Percentiles rank a stretch among this genome's conserved stretches.
These are phyloP conservation scores for Knoxdaviesia capensis DNA, from an alignment of 2,329 filamentous ascomycete genomes.

Conservation along the genomic window DNA sequence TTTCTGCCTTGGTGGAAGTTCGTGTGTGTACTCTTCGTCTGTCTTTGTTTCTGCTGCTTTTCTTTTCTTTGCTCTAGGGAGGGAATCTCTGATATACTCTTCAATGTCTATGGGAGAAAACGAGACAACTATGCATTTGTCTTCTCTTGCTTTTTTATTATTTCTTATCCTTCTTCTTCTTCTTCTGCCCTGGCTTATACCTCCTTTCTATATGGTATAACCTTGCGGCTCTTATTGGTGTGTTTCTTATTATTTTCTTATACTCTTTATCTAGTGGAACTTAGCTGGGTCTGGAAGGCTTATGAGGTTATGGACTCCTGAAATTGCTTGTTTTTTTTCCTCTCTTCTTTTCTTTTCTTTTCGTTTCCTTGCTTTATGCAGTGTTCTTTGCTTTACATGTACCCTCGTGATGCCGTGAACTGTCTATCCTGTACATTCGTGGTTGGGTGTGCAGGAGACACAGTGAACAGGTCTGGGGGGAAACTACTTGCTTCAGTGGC, in stretches of 20 bases:
- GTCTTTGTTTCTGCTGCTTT: neutral
- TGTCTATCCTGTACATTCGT: neutral
- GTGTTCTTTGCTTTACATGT: neutral
- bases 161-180: neutral
- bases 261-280: neutral
- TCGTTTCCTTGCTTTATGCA: neutral
- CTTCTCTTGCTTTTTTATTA: slow-evolving; percentile 1
- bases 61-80: neutral
- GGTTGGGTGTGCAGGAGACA: too few relatives aligned
- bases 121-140: neutral
- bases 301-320: neutral
- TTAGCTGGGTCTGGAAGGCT: neutral
- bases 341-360: neutral
- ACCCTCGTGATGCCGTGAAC: neutral
- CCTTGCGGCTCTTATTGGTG: neutral
- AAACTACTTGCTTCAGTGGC: too few relatives aligned
- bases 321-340: neutral
- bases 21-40: too few relatives aligned
- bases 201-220: neutral
- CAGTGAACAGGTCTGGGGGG: too few relatives aligned
- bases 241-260: neutral
- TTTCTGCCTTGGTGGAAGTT: too few relatives aligned
- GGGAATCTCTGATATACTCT: neutral
- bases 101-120: too few relatives aligned
- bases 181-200: neutral